These are phyloP conservation scores for Debaryomycetaceae sp. DNA, from an alignment of 1,139 yeast species.

Conservation along the genomic window DNA sequence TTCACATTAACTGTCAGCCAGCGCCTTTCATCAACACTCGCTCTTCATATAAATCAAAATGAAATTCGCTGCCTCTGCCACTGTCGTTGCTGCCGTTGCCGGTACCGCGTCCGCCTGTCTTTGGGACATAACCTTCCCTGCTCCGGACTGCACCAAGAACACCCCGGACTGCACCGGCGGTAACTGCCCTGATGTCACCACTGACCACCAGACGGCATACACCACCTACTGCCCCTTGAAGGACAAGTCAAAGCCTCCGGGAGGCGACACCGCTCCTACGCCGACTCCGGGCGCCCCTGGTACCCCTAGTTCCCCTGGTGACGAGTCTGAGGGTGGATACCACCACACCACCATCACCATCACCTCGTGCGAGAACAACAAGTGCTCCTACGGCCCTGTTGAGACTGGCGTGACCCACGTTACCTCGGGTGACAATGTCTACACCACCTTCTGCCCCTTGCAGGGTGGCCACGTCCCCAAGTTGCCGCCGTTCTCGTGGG, in stretches of 20 bases:
- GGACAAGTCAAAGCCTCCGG: too few relatives aligned
- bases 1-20: constrained; percentile 11
- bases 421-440: constrained; percentile 7
- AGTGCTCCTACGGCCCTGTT: constrained; percentile 12
- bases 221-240: constrained; percentile 16
- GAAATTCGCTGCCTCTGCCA: too few relatives aligned
- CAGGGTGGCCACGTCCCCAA: too few relatives aligned
- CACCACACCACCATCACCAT: constrained; percentile 16
- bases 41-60: too few relatives aligned
- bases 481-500: too few relatives aligned
- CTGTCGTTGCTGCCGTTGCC: constrained; percentile 14
- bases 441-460: constrained; percentile 15
- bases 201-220: constrained; percentile 10
- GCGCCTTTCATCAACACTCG: constrained; percentile 19
- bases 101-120: constrained; percentile 9
- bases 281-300: too few relatives aligned
- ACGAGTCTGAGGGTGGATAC: too few relatives aligned
- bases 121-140: constrained; percentile 5
- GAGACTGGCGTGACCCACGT: constrained; percentile 23
- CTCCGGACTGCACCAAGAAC: constrained; percentile 11
- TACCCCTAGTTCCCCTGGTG: too few relatives aligned
- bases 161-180: constrained; percentile 15
- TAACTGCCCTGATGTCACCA: constrained; percentile 12
- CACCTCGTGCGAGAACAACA: constrained; percentile 15
- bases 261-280: too few relatives aligned